Evolutionary conservation across 2,329 filamentous ascomycete genomes (phyloP).

Genomic region (Alternaria triticina): DNA sequence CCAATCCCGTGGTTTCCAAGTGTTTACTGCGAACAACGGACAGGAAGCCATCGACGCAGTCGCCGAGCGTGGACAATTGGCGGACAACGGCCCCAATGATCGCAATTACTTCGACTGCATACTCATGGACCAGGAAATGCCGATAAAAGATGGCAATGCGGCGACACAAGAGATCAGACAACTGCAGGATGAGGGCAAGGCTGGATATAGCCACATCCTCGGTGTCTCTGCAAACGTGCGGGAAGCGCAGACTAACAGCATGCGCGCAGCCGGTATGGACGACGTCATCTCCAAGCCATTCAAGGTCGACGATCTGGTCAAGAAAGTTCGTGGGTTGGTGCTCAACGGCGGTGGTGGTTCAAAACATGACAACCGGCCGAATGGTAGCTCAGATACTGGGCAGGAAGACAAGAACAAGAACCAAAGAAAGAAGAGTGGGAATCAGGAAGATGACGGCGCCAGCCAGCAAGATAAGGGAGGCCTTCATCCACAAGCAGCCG

Average conservation of each 20-base stretch:
- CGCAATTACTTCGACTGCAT: conserved; percentile 50
- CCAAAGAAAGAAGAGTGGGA: neutral
- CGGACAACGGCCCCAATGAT: conserved; percentile 14
- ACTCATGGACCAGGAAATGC: conserved; percentile 56
- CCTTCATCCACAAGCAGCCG: neutral
- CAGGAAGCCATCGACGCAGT: conserved; percentile 53
- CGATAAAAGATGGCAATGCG: conserved; percentile 51
- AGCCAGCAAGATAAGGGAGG: neutral
- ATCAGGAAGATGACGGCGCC: neutral
- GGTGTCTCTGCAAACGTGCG: conserved; percentile 50
- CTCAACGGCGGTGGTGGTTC: conserved; percentile 11
- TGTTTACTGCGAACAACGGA: conserved; percentile 52
- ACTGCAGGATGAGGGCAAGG: conserved; percentile 42
- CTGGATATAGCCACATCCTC: conserved; percentile 44
- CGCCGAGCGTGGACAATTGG: conserved; percentile 29
- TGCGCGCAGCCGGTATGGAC: conserved; percentile 48
- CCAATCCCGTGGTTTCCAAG: conserved; percentile 52
- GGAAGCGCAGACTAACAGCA: conserved; percentile 41
- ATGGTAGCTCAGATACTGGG: neutral
- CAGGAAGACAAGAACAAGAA: neutral
- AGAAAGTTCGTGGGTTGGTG: conserved; percentile 34
- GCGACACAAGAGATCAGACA: conserved; percentile 49
- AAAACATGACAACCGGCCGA: conserved; percentile 9
- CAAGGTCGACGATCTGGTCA: conserved; percentile 45
- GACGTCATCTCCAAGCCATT: conserved; percentile 50